Conservation (phyloP, 441 rosid species). For the Pelargonium cotyledonis region DNA sequence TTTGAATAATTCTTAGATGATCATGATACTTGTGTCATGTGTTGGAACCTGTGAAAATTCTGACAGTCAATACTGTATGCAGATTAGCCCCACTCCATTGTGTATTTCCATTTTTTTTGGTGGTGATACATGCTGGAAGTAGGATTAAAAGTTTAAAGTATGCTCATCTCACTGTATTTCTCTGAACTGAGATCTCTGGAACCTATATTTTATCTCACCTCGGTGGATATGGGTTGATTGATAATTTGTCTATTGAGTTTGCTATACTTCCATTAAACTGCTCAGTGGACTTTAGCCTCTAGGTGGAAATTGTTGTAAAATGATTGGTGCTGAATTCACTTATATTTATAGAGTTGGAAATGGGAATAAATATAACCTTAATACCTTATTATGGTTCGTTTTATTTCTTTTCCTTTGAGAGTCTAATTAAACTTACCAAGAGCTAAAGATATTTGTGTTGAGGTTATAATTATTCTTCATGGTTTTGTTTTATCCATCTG, state of each 20-base stretch:
- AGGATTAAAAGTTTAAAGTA: not conserved
- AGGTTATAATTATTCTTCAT: not conserved
- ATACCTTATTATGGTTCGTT: not conserved
- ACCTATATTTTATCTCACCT: not conserved
- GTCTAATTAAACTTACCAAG: too few relatives aligned
- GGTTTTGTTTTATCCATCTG: not conserved
- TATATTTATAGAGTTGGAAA: not conserved
- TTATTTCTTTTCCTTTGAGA: not conserved
- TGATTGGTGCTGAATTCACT: not conserved
- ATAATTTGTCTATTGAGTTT: not conserved
- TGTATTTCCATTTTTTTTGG: constrained; percentile 3
- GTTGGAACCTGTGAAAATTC: not conserved
- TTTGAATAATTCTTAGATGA: not conserved
- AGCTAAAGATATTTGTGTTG: too few relatives aligned
- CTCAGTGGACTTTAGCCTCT: not conserved
- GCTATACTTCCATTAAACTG: not conserved
- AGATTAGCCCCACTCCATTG: not conserved
- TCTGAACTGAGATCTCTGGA: not conserved
- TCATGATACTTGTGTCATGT: not conserved
- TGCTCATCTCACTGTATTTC: not conserved
- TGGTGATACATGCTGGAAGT: not conserved
- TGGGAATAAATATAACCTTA: not conserved
- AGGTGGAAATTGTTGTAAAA: not conserved
- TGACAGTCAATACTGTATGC: not conserved
- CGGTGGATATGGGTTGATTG: not conserved